These are phyloP conservation scores for Ananas comosus DNA, from an alignment of 176 grass and related monocot genomes.

Conservation along the genomic window DNA sequence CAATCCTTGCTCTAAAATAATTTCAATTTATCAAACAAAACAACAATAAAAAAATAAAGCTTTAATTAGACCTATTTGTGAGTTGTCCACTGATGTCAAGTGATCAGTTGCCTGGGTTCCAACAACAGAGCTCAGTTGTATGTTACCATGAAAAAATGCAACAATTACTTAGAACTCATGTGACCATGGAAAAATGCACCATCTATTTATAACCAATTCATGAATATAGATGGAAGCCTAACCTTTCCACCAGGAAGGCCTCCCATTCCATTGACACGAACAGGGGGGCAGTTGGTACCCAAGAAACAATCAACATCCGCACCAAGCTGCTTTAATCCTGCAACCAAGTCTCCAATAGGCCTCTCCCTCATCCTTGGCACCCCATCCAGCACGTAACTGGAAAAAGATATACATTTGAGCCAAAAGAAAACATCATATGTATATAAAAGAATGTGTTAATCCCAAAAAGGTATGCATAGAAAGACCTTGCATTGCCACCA, in stretches of 20 bases:
- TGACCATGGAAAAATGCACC: too few relatives aligned
- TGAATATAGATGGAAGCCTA: slow-evolving; percentile 10
- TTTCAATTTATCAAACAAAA: too few relatives aligned
- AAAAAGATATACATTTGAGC: slow-evolving; percentile 11
- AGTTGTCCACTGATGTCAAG: too few relatives aligned
- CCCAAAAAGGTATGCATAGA: neutral
- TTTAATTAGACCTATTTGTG: too few relatives aligned
- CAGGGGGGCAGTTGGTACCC: slow-evolving; percentile 85
- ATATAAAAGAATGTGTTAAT: slow-evolving; percentile 4
- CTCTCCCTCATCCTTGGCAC: slow-evolving; percentile 98
- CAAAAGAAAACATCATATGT: slow-evolving; percentile 1
- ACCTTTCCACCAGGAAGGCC: slow-evolving; percentile 99
- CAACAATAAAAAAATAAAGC: too few relatives aligned
- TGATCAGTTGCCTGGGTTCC: too few relatives aligned
- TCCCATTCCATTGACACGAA: slow-evolving; percentile 72
- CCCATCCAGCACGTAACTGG: slow-evolving; percentile 93
- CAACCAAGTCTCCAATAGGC: slow-evolving; percentile 86
- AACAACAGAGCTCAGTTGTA: too few relatives aligned
- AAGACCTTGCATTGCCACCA: slow-evolving; percentile 89
- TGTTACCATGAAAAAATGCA: too few relatives aligned
- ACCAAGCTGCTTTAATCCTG: slow-evolving; percentile 82
- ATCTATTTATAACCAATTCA: neutral
- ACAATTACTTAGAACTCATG: too few relatives aligned
- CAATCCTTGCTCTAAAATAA: too few relatives aligned
- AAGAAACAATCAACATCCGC: slow-evolving; percentile 91